A percentile compares a stretch with the other conserved stretches of the same genome.
Conservation (phyloP, 352 stramenopile species). For the Pythium phragmiticola region DNA sequence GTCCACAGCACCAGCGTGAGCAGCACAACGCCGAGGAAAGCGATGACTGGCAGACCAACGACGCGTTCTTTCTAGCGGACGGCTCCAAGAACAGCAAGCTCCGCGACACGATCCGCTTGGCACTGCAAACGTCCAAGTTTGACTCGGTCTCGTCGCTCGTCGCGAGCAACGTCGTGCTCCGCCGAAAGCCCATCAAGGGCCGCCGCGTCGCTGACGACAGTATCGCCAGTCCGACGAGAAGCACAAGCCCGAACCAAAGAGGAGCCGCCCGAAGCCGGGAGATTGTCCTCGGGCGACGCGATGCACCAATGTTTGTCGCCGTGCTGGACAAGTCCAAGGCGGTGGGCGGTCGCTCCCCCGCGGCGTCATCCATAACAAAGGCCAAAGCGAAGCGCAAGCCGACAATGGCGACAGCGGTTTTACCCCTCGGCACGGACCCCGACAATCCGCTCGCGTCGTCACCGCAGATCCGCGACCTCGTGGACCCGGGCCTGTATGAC, state of each 20-base stretch:
- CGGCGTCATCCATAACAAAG: conserved; percentile 8
- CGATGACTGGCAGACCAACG: conserved; percentile 68
- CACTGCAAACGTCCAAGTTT: conserved; percentile 86
- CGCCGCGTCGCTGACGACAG: conserved; percentile 3
- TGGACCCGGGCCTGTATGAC: conserved; percentile 67
- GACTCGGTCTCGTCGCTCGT: conserved; percentile 89
- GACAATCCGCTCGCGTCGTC: conserved; percentile 27
- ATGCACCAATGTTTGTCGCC: conserved; percentile 61
- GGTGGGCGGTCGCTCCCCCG: not conserved
- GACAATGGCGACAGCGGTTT: not conserved
- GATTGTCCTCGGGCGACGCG: conserved; percentile 62
- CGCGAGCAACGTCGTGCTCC: conserved; percentile 69
- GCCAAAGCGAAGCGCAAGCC: conserved; percentile 6
- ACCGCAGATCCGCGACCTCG: conserved; percentile 73
- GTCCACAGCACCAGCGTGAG: not conserved
- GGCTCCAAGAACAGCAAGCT: conserved; percentile 85
- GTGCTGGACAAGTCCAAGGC: conserved; percentile 37
- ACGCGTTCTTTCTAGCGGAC: conserved; percentile 85
- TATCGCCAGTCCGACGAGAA: not conserved
- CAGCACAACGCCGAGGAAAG: conserved; percentile 6
- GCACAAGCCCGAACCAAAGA: conserved; percentile 11
- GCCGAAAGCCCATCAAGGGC: conserved; percentile 42
- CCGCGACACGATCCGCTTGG: conserved; percentile 75
- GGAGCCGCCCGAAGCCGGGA: conserved; percentile 30
- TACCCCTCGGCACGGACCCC: conserved; percentile 19